These are phyloP conservation scores for Brettanomyces custersianus DNA, from an alignment of 805 yeast species.

Conservation along the genomic window DNA sequence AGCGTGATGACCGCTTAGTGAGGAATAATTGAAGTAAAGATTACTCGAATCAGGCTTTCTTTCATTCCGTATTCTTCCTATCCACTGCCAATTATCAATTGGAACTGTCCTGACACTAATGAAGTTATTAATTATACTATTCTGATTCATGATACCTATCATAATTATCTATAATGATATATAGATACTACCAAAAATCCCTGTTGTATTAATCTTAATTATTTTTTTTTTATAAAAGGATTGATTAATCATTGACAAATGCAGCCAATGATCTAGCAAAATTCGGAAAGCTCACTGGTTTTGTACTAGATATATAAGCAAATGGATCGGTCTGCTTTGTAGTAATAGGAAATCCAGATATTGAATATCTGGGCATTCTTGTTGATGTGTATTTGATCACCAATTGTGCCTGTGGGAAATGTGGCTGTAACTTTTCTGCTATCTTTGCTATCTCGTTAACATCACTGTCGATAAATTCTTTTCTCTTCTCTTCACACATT, in stretches of 20 bases:
- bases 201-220: too few species aligned
- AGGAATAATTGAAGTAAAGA: slow-evolving; percentile 14
- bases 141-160: too few species aligned
- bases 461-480: background rate
- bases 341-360: slow-evolving; percentile 9
- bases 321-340: background rate
- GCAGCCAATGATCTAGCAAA: too few species aligned
- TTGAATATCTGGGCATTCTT: slow-evolving; percentile 5
- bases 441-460: background rate
- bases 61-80: too few species aligned
- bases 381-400: slow-evolving; percentile 1
- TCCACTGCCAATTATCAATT: too few species aligned
- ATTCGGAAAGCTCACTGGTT: slow-evolving; percentile 7
- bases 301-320: background rate
- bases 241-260: too few species aligned
- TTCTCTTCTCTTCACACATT: background rate
- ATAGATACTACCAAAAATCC: too few species aligned
- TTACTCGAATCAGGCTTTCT: slow-evolving; percentile 6
- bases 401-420: slow-evolving; percentile 3
- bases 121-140: too few species aligned
- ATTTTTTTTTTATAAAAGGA: too few species aligned
- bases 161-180: too few species aligned
- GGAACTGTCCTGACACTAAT: too few species aligned
- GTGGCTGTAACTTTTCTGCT: background rate
- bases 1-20: slow-evolving; percentile 20